Evolutionary conservation across 2,329 filamentous ascomycete genomes (phyloP).

Genomic region (Eurotiales sp.): DNA sequence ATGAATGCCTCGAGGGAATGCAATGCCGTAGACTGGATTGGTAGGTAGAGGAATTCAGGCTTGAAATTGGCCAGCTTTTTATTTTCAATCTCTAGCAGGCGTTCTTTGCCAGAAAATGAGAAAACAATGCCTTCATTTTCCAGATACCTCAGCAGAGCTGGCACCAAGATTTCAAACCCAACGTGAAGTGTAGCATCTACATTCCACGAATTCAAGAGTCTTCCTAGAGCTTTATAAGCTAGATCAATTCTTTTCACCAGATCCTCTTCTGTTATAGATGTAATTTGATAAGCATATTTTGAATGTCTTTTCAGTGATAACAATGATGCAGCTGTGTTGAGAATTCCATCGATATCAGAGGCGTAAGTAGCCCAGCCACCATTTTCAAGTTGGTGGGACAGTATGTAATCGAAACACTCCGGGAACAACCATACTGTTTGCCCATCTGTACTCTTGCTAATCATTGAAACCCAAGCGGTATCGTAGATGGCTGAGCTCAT

Average conservation of each 20-base stretch:
- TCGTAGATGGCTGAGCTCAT: conserved; percentile 24
- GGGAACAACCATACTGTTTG: conserved; percentile 29
- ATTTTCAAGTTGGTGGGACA: conserved; percentile 23
- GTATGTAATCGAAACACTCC: conserved; percentile 28
- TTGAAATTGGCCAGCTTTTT: conserved; percentile 27
- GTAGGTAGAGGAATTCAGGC: conserved; percentile 26
- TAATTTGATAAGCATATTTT: conserved; percentile 17
- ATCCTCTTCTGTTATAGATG: conserved; percentile 7
- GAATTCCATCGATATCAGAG: conserved; percentile 30
- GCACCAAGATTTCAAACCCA: conserved; percentile 35
- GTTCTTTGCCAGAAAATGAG: conserved; percentile 22
- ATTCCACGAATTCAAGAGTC: conserved; percentile 26
- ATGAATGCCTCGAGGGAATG: conserved; percentile 41
- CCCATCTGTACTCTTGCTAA: conserved; percentile 16
- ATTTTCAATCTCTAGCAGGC: conserved; percentile 22
- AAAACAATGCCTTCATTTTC: conserved; percentile 25
- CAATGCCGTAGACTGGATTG: conserved; percentile 26
- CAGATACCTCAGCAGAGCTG: conserved; percentile 28
- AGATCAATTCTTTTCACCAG: conserved; percentile 18
- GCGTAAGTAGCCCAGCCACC: conserved; percentile 25
- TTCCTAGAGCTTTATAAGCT: conserved; percentile 19
- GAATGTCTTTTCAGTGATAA: conserved; percentile 26
- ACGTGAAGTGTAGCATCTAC: conserved; percentile 27
- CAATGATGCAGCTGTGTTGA: conserved; percentile 32
- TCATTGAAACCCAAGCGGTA: conserved; percentile 31